phyloP scores from a whole-genome alignment of 768 basidiomycete genomes.

The Mrakia frigida region DNA sequence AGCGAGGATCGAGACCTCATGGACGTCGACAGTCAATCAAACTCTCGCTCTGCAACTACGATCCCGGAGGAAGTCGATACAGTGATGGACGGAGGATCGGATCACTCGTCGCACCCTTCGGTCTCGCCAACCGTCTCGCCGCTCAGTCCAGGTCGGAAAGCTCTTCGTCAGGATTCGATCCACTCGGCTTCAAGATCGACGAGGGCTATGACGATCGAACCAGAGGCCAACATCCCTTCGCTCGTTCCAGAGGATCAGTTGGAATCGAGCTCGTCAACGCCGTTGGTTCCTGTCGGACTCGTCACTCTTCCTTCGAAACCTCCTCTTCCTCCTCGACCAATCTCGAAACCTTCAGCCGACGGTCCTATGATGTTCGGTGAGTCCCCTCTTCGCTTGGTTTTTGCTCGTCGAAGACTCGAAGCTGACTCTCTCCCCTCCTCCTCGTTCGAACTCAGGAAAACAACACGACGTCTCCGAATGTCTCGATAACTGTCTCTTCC shows the following conservation, averaged over 20 bases:
- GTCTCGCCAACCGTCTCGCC: constrained; percentile 1
- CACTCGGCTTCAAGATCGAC: constrained; percentile 5
- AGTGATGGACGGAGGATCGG: constrained; percentile 24
- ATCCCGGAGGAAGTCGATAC: constrained; percentile 5
- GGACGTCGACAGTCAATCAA: constrained; percentile 22
- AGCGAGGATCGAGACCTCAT: constrained; percentile 31
- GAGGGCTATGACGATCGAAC: constrained; percentile 28
- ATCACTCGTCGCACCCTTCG: constrained; percentile 18
- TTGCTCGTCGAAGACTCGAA: neutral
- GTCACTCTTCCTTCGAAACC: constrained; percentile 9
- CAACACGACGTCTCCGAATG: constrained; percentile 99
- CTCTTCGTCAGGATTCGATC: constrained; percentile 20
- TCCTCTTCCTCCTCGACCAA: constrained; percentile 21
- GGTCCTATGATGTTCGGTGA: constrained; percentile 33
- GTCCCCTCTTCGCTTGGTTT: neutral
- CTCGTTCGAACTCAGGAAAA: constrained; percentile 53
- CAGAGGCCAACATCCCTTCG: constrained; percentile 2
- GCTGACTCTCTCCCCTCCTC: neutral
- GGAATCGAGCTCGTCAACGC: neutral
- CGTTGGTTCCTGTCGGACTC: neutral
- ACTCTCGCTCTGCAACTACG: constrained; percentile 1
- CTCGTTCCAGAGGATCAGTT: neutral
- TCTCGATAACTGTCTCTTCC: constrained; percentile 99
- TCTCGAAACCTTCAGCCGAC: neutral
- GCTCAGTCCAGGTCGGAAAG: constrained; percentile 5